phyloP scores from a whole-genome alignment of 768 basidiomycete genomes.

The Calocera cornea region DNA sequence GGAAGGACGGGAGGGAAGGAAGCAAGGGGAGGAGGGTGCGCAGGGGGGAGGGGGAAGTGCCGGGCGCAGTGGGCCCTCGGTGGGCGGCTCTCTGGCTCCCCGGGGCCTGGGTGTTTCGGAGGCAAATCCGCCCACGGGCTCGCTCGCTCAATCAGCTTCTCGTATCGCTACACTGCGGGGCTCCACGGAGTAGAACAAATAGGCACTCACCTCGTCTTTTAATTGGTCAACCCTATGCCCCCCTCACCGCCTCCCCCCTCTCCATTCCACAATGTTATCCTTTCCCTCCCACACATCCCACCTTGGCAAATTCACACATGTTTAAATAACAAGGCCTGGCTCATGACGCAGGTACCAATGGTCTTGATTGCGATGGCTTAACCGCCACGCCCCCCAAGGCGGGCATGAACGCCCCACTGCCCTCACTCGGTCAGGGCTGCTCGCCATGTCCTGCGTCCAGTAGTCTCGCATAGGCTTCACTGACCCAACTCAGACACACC shows the following conservation, averaged over 20 bases:
- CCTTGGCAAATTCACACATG: too few species aligned
- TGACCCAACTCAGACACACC: not conserved
- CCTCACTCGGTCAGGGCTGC: not conserved
- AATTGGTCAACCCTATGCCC: not conserved
- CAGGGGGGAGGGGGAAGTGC: too few species aligned
- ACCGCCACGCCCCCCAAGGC: not conserved
- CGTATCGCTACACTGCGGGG: not conserved
- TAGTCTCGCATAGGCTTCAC: not conserved
- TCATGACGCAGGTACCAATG: not conserved
- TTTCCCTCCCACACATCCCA: too few species aligned
- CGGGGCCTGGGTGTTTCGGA: not conserved
- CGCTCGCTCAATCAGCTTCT: not conserved
- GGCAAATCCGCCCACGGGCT: not conserved
- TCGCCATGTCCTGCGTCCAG: too few species aligned
- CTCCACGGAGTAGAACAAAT: not conserved
- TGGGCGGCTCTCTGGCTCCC: not conserved
- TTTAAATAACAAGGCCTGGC: too few species aligned
- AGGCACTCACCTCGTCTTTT: not conserved
- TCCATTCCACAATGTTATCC: too few species aligned
- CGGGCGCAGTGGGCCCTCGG: not conserved
- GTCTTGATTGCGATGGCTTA: not conserved
- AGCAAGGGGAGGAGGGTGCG: too few species aligned
- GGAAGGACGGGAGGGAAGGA: too few species aligned
- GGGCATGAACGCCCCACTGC: too few species aligned
- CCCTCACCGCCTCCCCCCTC: not conserved